Base-by-base conservation (phyloP, 2,329 filamentous ascomycete genomes). In the Pyrenophora seminiperda region DNA sequence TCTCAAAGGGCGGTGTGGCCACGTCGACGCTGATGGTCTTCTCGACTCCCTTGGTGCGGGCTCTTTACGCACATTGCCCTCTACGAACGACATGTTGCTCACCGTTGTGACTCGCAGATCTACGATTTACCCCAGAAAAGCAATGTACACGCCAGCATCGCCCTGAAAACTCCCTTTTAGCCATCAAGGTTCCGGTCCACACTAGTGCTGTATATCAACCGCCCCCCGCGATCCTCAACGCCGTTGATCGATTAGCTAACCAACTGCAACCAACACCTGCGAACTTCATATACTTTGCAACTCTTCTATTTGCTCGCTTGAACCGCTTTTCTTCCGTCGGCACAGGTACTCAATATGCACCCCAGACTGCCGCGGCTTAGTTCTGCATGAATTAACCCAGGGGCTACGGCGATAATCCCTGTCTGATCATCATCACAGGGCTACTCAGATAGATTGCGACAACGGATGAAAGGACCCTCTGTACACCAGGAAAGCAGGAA, bases 401-500 rank as follows among this genome's bases (percentile, higher is more conserved):
- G 55, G 51, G 50, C 48, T 29, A 49, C 47, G 55, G 60, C 56
- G 54, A 60, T 56, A 53, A 63, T 33, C 67, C 66, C 53, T 67
- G 63, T 53, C 41, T 45, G 45, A 56, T 51, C 56, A 32, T 41
- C 61, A 61, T 63, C 56, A 57, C 61, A 62, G 50, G 60, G 47
- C 59, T 49, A 48, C 30, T 47, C 46, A 54, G 42, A 53, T 70
- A 69, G 45, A 68, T 70, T 70, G 53, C 54, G 42, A 53, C 18
- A 53, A 58, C 68, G 68, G 68, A 65, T 65, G 62, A 72, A 71
- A 66, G 68, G 68, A 62, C 60, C 41, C 62, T 45, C 19, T 41
- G 27, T 49, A 47, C 46, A 43, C 22, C 44, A 46, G 54, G 42
- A 20, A 41, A 50, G 50, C n/a, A 32, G 49, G 47, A 62, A 61